These are phyloP conservation scores for Colletotrichum limetticola DNA, from an alignment of 2,329 filamentous ascomycete species.

Conservation along the genomic window DNA sequence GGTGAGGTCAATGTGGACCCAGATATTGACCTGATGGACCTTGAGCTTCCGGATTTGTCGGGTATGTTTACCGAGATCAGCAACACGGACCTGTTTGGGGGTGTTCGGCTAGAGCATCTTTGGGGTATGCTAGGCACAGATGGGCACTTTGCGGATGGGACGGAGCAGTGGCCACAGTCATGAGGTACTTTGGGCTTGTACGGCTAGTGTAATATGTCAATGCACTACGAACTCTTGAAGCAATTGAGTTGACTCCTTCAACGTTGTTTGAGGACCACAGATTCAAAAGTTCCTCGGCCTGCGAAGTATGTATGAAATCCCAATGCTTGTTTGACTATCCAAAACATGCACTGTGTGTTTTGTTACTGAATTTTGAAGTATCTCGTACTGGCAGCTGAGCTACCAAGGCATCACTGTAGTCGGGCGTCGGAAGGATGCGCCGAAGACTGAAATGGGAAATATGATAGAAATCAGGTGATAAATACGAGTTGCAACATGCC, in stretches of 20 bases:
- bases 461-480: too few species aligned
- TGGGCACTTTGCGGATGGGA: not conserved
- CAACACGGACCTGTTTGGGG: slow-evolving; percentile 18
- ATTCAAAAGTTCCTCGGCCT: too few species aligned
- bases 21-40: slow-evolving; percentile 21
- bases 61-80: slow-evolving; percentile 27
- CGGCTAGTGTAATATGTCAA: not conserved
- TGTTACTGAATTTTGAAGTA: too few species aligned
- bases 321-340: too few species aligned
- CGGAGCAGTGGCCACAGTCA: slow-evolving; percentile 4
- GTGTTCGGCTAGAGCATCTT: slow-evolving; percentile 13
- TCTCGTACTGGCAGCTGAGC: too few species aligned
- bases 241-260: not conserved
- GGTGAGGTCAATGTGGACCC: not conserved
- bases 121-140: slow-evolving; percentile 9
- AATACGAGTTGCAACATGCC: too few species aligned
- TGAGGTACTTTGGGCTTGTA: not conserved
- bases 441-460: too few species aligned
- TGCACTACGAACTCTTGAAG: not conserved
- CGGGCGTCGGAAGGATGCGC: too few species aligned
- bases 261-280: too few species aligned
- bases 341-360: too few species aligned
- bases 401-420: too few species aligned
- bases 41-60: slow-evolving; percentile 21
- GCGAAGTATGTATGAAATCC: too few species aligned